Conservation (phyloP, 2,329 filamentous ascomycete species). For the Graphilbum ipis-grandicollis region DNA sequence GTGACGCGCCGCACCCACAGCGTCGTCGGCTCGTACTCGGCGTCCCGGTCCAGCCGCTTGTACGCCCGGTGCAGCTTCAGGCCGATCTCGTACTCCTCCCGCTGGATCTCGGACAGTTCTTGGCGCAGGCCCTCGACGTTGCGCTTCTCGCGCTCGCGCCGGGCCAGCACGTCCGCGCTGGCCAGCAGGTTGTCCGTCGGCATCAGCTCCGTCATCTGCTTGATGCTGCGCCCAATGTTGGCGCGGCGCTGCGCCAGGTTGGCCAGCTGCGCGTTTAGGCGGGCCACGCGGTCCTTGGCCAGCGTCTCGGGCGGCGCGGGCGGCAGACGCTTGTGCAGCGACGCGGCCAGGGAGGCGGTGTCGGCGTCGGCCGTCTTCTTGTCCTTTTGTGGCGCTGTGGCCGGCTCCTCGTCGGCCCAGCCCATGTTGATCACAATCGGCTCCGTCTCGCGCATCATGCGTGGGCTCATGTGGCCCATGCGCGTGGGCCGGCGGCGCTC, state of each 20-base stretch:
- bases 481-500: constrained; percentile 20
- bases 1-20: constrained; percentile 70
- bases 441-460: constrained; percentile 3
- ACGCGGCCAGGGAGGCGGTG: constrained; percentile 16
- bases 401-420: constrained; percentile 14
- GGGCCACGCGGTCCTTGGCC: constrained; percentile 45
- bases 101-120: constrained; percentile 55
- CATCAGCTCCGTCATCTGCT: constrained; percentile 64
- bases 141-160: constrained; percentile 38
- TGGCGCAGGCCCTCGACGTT: constrained; percentile 49
- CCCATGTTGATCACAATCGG: constrained; percentile 19
- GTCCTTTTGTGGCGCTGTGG: constrained; percentile 2
- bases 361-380: too few species aligned
- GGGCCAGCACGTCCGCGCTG: constrained; percentile 42
- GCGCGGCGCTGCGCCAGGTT: constrained; percentile 47
- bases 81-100: constrained; percentile 64
- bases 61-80: constrained; percentile 57
- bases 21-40: constrained; percentile 45
- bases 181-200: constrained; percentile 52
- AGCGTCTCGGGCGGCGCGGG: constrained; percentile 40
- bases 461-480: constrained; percentile 9
- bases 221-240: constrained; percentile 57
- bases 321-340: constrained; percentile 39
- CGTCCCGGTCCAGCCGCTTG: constrained; percentile 55
- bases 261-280: constrained; percentile 48